Conservation (phyloP, 2,329 filamentous ascomycete genomes). For the Tolypocladium paradoxum region DNA sequence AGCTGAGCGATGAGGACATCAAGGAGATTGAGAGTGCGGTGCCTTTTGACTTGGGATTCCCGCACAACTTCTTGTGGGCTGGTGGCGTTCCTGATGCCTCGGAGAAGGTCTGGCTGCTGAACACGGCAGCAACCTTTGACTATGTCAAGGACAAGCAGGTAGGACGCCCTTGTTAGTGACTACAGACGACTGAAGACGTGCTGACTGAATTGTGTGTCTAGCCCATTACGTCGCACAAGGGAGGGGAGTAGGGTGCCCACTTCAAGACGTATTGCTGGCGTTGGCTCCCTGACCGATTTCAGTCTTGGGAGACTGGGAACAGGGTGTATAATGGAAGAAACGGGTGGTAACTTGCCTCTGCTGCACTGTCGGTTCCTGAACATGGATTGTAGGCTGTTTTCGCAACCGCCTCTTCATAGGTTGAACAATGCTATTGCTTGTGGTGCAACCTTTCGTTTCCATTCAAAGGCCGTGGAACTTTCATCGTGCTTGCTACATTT, state of each 20-base stretch:
- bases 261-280: constrained; percentile 19
- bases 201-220: constrained; percentile 5
- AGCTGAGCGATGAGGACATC: constrained; percentile 51
- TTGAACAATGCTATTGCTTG: not conserved
- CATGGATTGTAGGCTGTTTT: not conserved
- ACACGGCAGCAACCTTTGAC: constrained; percentile 38
- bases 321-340: not conserved
- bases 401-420: not conserved
- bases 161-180: not conserved
- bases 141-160: constrained; percentile 33
- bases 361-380: not conserved
- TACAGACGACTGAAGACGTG: too few species aligned
- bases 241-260: constrained; percentile 30
- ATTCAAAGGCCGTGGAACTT: not conserved
- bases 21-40: constrained; percentile 52
- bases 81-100: constrained; percentile 23
- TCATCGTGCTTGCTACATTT: not conserved
- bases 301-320: not conserved
- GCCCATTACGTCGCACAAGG: constrained; percentile 30
- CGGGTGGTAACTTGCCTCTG: not conserved
- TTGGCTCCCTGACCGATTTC: constrained; percentile 14
- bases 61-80: constrained; percentile 45
- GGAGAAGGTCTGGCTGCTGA: constrained; percentile 31
- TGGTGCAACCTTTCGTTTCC: not conserved
- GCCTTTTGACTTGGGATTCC: constrained; percentile 58